Percentiles rank a stretch among this genome's conserved stretches.
Conservation (phyloP, 192 early-diverging fungal species). For the Backusella liffmaniae region DNA sequence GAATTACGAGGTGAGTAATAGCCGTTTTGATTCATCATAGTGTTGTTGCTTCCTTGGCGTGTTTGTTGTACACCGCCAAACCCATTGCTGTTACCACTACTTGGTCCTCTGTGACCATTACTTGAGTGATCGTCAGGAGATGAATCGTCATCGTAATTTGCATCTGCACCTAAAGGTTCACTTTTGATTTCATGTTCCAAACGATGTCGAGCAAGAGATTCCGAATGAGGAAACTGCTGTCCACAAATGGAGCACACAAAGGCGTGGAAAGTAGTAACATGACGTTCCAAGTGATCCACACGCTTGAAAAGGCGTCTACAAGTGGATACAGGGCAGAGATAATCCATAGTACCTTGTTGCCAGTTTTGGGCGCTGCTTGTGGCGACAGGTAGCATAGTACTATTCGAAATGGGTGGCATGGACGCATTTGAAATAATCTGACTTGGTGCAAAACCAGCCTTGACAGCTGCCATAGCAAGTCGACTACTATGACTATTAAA, state of each 20-base stretch:
- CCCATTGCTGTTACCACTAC: not conserved
- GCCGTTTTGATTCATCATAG: slow-evolving; percentile 2
- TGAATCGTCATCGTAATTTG: not conserved
- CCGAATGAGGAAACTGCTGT: slow-evolving; percentile 7
- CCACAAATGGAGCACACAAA: slow-evolving; percentile 16
- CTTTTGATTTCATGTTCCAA: not conserved
- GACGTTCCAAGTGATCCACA: slow-evolving; percentile 6
- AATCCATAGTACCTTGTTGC: not conserved
- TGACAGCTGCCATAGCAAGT: slow-evolving; percentile 27
- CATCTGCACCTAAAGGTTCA: not conserved
- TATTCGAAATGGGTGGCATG: slow-evolving; percentile 4
- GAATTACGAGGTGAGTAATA: slow-evolving; percentile 15
- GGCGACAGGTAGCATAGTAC: not conserved
- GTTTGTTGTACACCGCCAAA: not conserved
- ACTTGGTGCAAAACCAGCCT: slow-evolving; percentile 12
- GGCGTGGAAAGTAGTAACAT: not conserved
- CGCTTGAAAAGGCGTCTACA: slow-evolving; percentile 6
- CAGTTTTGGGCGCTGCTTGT: not conserved
- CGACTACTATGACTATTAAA: slow-evolving; percentile 14
- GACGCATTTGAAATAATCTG: slow-evolving; percentile 2
- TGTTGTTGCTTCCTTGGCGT: not conserved
- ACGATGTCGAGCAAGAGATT: slow-evolving; percentile 16
- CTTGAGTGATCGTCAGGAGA: slow-evolving; percentile 8
- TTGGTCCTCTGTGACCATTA: slow-evolving; percentile 4
- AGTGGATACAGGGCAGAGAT: not conserved